Conservation (phyloP, 768 basidiomycete species). For the Leucocoprinus sp. region DNA sequence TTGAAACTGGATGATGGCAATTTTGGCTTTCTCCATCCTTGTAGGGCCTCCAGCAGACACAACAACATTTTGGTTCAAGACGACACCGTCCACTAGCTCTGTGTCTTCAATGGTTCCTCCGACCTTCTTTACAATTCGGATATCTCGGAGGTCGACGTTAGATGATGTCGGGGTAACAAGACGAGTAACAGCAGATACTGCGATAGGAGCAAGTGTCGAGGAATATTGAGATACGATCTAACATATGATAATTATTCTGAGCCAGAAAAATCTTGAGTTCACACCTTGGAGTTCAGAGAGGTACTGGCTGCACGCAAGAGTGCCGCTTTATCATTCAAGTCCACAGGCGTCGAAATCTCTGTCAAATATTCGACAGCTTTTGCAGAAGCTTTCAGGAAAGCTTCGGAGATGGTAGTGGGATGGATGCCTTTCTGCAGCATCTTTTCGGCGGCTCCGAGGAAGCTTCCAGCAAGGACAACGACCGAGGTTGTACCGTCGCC, state of each 20-base stretch:
- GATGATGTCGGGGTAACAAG: conserved; percentile 83
- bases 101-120: conserved; percentile 99
- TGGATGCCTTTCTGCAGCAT: conserved; percentile 96
- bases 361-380: conserved; percentile 93
- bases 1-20: conserved; percentile 97
- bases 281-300: conserved; percentile 90
- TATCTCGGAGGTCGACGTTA: conserved; percentile 94
- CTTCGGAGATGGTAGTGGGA: conserved; percentile 93
- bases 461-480: conserved; percentile 89
- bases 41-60: conserved; percentile 87
- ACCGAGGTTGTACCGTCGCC: conserved; percentile 98
- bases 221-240: conserved; percentile 99
- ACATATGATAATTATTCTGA: not conserved
- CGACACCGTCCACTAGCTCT: conserved; percentile 91
- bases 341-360: conserved; percentile 87
- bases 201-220: conserved; percentile 95
- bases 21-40: conserved; percentile 96
- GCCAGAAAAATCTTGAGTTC: conserved; percentile 6
- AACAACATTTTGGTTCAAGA: conserved; percentile 94
- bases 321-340: conserved; percentile 78
- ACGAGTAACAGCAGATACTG: conserved; percentile 92
- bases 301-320: conserved; percentile 92
- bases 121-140: conserved; percentile 95
- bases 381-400: conserved; percentile 84
- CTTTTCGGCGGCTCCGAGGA: conserved; percentile 93